Percentiles rank a stretch among this genome's conserved stretches.
phyloP scores from a whole-genome alignment of 1,284 basidiomycete species.

The Papiliotrema laurentii region DNA sequence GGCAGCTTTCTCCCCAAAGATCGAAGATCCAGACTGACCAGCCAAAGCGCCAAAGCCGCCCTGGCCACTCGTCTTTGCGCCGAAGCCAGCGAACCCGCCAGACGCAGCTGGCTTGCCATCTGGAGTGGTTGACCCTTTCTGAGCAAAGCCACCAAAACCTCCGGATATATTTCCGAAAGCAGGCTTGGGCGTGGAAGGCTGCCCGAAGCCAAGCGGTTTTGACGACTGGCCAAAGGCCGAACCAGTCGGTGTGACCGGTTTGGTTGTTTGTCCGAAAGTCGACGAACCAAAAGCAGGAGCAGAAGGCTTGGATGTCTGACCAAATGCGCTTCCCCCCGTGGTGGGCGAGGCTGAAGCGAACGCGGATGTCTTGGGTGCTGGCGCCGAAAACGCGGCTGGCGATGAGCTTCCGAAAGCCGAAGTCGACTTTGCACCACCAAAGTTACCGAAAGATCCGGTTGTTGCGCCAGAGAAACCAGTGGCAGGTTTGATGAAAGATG shows the following conservation, averaged over 20 bases:
- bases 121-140: conserved; percentile 16
- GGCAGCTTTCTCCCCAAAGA: too few relatives aligned
- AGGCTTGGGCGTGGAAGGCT: conserved; percentile 13
- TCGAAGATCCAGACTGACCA: background rate
- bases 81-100: conserved; percentile 22
- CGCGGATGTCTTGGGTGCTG: conserved; percentile 8
- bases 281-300: conserved; percentile 9
- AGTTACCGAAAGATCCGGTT: conserved; percentile 22
- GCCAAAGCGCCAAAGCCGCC: background rate
- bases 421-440: conserved; percentile 15
- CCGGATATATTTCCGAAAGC: conserved; percentile 26
- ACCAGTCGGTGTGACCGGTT: conserved; percentile 4
- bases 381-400: conserved; percentile 8
- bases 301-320: conserved; percentile 7
- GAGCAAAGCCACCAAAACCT: conserved; percentile 39
- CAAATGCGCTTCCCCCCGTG: conserved; percentile 8
- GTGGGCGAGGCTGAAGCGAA: conserved; percentile 1
- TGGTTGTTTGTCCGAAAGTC: conserved; percentile 27
- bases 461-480: conserved; percentile 32
- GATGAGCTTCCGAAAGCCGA: conserved; percentile 3
- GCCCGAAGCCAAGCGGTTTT: conserved; percentile 7
- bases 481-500: conserved; percentile 41
- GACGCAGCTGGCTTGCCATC: conserved; percentile 3
- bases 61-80: conserved; percentile 10
- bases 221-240: conserved; percentile 24